Conservation (phyloP, 2,329 filamentous ascomycete genomes). For the Penicillium sp. region DNA sequence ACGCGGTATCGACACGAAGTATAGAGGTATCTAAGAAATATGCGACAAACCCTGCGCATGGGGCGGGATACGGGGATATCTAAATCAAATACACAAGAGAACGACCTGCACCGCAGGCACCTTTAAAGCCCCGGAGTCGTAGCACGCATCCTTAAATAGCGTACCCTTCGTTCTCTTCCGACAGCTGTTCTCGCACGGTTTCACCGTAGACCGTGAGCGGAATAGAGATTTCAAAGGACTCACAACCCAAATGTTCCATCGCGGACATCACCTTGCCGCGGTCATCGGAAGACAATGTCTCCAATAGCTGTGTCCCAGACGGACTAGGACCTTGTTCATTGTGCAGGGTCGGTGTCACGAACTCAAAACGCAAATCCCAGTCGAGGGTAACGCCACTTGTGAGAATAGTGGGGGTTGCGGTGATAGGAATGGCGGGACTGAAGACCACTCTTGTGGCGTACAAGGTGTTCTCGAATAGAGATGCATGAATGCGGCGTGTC, state of each 20-base stretch:
- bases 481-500: conserved; percentile 76
- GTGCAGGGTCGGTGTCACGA: conserved; percentile 69
- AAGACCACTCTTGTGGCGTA: conserved; percentile 79
- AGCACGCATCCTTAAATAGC: conserved; percentile 31
- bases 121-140: not conserved
- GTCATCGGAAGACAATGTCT: conserved; percentile 76
- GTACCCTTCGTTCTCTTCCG: conserved; percentile 42
- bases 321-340: conserved; percentile 38
- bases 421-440: conserved; percentile 75
- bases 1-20: not conserved
- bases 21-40: not conserved
- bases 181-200: conserved; percentile 44
- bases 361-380: conserved; percentile 89
- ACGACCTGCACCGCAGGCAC: conserved; percentile 7
- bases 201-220: conserved; percentile 75
- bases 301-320: conserved; percentile 59
- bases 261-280: conserved; percentile 74
- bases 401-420: conserved; percentile 84
- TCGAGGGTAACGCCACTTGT: conserved; percentile 83
- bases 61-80: conserved; percentile 13
- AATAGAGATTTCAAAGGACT: conserved; percentile 87
- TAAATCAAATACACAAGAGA: conserved; percentile 11
- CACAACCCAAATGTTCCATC: conserved; percentile 73
- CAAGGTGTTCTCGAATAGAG: conserved; percentile 76
- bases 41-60: not conserved